Conservation (phyloP, 768 basidiomycete species). For the Lyophyllum semitale region DNA sequence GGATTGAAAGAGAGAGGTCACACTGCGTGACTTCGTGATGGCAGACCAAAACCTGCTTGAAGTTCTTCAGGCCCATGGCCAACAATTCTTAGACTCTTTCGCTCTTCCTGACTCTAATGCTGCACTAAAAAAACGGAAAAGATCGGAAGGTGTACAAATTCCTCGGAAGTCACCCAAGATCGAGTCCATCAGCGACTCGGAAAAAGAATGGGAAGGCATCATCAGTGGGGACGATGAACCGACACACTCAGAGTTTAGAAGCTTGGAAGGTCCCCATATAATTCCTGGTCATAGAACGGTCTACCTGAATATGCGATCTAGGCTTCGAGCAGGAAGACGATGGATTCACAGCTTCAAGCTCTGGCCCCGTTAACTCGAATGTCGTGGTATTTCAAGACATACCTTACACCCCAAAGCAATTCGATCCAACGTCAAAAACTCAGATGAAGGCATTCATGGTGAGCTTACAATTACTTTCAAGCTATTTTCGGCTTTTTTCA, state of each 20-base stretch:
- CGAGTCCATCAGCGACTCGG: constrained; percentile 20
- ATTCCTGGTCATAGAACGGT: background rate
- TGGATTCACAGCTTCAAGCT: constrained; percentile 37
- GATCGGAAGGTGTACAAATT: constrained; percentile 16
- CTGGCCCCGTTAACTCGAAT: constrained; percentile 31
- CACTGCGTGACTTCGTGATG: constrained; percentile 9
- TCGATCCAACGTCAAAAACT: constrained; percentile 33
- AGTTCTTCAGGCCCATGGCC: constrained; percentile 47
- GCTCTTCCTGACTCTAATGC: constrained; percentile 17
- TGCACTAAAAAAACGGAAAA: constrained; percentile 24
- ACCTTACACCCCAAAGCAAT: constrained; percentile 1
- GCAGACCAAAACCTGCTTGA: constrained; percentile 37
- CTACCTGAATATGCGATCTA: constrained; percentile 8
- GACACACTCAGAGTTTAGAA: constrained; percentile 15
- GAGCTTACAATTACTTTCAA: constrained; percentile 13
- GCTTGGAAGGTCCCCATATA: constrained; percentile 14
- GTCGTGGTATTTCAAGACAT: constrained; percentile 61
- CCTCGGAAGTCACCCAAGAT: constrained; percentile 6
- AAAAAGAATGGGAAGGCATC: constrained; percentile 46
- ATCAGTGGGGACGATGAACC: background rate
- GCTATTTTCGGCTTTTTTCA: constrained; percentile 3
- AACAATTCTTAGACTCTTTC: constrained; percentile 48
- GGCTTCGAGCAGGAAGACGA: constrained; percentile 49
- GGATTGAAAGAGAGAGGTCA: background rate
- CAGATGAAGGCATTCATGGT: constrained; percentile 80